phyloP scores from a whole-genome alignment of 1,139 yeast species.

The Pichia sp. region DNA sequence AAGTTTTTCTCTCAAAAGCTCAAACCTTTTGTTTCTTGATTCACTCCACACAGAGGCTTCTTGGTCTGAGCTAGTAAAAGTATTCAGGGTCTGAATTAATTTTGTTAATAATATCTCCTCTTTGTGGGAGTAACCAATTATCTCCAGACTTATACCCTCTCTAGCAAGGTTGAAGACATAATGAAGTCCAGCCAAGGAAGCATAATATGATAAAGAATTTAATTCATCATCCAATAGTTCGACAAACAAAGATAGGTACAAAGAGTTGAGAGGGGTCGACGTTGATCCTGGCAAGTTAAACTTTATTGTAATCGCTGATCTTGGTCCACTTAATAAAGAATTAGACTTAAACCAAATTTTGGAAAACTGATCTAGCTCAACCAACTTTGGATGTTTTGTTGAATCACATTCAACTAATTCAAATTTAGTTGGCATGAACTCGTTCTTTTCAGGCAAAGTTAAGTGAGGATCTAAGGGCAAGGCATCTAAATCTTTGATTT shows the following conservation, averaged over 20 bases:
- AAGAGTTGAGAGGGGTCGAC: constrained; percentile 52
- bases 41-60: constrained; percentile 28
- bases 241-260: constrained; percentile 56
- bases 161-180: constrained; percentile 56
- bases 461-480: constrained; percentile 32
- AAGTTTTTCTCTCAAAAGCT: constrained; percentile 59
- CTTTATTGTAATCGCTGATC: constrained; percentile 63
- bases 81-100: constrained; percentile 50
- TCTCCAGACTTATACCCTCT: constrained; percentile 65
- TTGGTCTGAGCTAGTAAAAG: constrained; percentile 43
- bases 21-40: constrained; percentile 47
- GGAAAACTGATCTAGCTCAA: constrained; percentile 38
- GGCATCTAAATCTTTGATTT: constrained; percentile 36
- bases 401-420: constrained; percentile 39
- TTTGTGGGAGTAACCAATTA: constrained; percentile 83
- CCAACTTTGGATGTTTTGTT: constrained; percentile 42
- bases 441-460: constrained; percentile 63
- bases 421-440: constrained; percentile 77
- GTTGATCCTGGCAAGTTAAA: constrained; percentile 65
- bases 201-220: constrained; percentile 76
- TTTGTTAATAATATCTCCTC: constrained; percentile 57
- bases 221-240: constrained; percentile 73
- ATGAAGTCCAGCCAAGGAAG: constrained; percentile 73
- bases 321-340: constrained; percentile 85
- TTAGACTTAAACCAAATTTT: constrained; percentile 87